phyloP scores from a whole-genome alignment of 1,284 basidiomycete genomes.

The Porphyrellus sp. region DNA sequence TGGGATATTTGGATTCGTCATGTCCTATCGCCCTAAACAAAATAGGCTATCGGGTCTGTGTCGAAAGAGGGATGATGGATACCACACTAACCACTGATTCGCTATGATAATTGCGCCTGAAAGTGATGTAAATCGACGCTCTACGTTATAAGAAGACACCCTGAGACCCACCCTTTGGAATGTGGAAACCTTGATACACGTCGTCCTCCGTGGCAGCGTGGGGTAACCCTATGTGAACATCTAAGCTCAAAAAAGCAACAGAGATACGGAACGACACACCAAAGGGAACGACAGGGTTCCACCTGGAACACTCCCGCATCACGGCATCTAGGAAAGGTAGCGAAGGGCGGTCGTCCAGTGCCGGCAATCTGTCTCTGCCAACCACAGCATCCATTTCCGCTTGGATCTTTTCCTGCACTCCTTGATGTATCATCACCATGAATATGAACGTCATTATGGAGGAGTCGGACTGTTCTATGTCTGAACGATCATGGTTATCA shows the following conservation, averaged over 20 bases:
- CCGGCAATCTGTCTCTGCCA: background rate
- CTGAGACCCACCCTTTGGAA: background rate
- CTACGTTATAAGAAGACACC: background rate
- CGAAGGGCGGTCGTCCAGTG: background rate
- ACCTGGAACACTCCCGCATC: background rate
- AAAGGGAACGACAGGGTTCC: background rate
- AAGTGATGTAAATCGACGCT: background rate
- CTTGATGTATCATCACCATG: background rate
- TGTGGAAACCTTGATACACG: conserved; percentile 2
- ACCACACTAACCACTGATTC: background rate
- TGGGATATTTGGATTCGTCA: background rate
- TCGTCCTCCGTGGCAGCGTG: conserved; percentile 2
- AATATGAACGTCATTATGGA: background rate
- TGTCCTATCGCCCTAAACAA: background rate
- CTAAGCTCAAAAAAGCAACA: background rate
- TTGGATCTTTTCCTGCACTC: background rate
- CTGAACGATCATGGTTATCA: background rate
- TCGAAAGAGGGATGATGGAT: background rate
- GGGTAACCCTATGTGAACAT: background rate
- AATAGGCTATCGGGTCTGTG: background rate
- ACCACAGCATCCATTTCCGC: background rate
- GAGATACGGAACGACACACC: background rate
- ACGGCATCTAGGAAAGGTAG: background rate
- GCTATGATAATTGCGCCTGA: background rate
- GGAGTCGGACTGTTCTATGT: background rate